phyloP scores from a whole-genome alignment of 1,284 basidiomycete genomes.

The Ceratobasidium sp. region DNA sequence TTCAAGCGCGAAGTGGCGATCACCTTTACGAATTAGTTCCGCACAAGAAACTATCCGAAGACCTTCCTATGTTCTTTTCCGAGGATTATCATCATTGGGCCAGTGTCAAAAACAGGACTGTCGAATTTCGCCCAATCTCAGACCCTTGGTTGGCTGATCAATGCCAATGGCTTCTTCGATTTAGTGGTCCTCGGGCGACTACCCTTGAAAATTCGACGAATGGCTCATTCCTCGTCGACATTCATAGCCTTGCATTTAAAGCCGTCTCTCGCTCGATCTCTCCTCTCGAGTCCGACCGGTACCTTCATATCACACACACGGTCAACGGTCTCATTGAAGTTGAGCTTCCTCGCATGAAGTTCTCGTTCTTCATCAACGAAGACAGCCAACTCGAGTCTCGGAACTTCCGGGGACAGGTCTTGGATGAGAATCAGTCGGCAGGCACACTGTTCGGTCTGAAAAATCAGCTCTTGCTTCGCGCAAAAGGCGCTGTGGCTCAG shows the following conservation, averaged over 20 bases:
- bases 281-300: slow-evolving; percentile 20
- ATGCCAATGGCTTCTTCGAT: slow-evolving; percentile 5
- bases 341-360: slow-evolving; percentile 43
- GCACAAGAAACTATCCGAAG: neutral
- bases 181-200: neutral
- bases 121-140: slow-evolving; percentile 28
- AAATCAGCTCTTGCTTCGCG: slow-evolving; percentile 43
- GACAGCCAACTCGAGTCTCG: slow-evolving; percentile 41
- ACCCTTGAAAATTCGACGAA: neutral
- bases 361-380: slow-evolving; percentile 44
- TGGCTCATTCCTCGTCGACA: neutral
- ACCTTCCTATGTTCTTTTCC: slow-evolving; percentile 13
- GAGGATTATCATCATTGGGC: slow-evolving; percentile 28
- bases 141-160: slow-evolving; percentile 11
- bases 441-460: slow-evolving; percentile 47
- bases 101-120: neutral
- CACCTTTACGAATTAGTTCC: neutral
- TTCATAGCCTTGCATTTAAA: slow-evolving; percentile 1
- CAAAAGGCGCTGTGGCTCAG: neutral
- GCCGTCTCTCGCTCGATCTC: neutral
- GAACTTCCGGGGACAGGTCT: slow-evolving; percentile 45
- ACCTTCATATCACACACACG: slow-evolving; percentile 10
- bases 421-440: slow-evolving; percentile 48
- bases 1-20: slow-evolving; percentile 8
- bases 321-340: neutral